Base-by-base conservation (phyloP, 2,329 filamentous ascomycete species). In the Colletotrichum sp. region DNA sequence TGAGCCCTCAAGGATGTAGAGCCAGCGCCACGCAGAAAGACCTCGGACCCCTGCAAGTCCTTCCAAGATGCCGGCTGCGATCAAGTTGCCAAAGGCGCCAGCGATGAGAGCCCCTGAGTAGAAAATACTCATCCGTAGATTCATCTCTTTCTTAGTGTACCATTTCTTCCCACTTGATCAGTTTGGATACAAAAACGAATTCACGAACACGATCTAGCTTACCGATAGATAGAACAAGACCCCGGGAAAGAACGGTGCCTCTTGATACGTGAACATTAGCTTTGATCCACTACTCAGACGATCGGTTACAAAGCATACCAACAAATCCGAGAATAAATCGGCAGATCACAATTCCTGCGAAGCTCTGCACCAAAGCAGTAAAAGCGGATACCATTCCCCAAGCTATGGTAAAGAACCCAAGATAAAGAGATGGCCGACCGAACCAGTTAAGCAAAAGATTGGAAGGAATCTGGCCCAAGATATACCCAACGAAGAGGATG, bases 231-330 rank as follows among this genome's bases (percentile, higher is more conserved):
- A 84, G 70, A 88, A 86, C 6, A 88, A 18, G 6, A 71, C 86
- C n/a, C 88, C 88, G 1, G 88, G 87, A 48, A 88, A 85, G 80
- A 88, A 89, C 3, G 87, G 86, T 1, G 88, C 88, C 79, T 90
- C 74, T 72, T 15, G 1, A 8, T 7, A 13, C 7, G 16, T n/a
- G 18, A 21, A 7, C 48, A 21, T 30, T 28, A 26, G 36, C 13
- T 13, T 16, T 15, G 18, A 52, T 24, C n/a, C n/a, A 52, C 10
- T 7, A 52, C n/a, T 48, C n/a, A 7, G 43, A 13, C 0, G 30
- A 60, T 39, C 30, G 8, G 6, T 36, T 67, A 59, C 28, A 26
- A 8, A n/a, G 30, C 32, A 12, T 36, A 76, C 69, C 88, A 28
- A 85, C 80, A 68, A 86, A 82, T 18, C 85, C 85, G 2, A 86